Base-by-base conservation (phyloP, 768 basidiomycete species). In the Auriculariales sp. region DNA sequence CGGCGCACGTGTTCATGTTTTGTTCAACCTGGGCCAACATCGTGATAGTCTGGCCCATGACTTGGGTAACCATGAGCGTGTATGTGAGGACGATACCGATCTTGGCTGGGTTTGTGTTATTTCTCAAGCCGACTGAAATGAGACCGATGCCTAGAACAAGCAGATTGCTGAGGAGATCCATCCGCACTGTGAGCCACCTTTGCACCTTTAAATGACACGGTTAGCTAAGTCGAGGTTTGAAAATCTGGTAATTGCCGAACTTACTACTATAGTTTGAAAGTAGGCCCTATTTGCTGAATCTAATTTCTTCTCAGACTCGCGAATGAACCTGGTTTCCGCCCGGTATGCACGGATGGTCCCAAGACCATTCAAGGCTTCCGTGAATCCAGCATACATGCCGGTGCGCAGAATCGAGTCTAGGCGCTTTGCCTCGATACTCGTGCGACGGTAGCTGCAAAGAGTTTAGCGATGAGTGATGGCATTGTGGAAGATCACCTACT, bases 81-180 rank as follows among this genome's bases (percentile, higher is more conserved):
- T 80, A 82, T 0, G 74, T 68, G 22, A 82, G 55, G 3, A 79
- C 78, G 0, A 80, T 76, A n/a, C 81, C 76, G 49, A 79, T 72
- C 57, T 77, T 79, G 10, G 78, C 64, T 7, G 82, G 78, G 54
- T 73, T 68, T 24, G 78, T 72, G 0, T 69, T 62, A 32, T 67
- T 64, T 14, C 80, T 64, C 59, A 79, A 78, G 2, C 77, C 75
- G 11, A 77, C 75, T 1, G 79, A 81, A 58, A 86, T 83, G 10
- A 87, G 61, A 2, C 68, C 77, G 39, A 89, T 83, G 1, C 81
- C 79, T 19, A 86, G 68, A 25, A 86, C 68, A 12, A 87, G 62
- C 15, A 78, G 52, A 55, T 83, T 81, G 1, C 76, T 79, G 22
- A 82, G 74, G 25, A 83, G 62, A 52, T 85, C 82, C 1, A 87